Evolutionary conservation across 805 yeast species (phyloP).

Genomic region (Ogataea dorogensis): DNA sequence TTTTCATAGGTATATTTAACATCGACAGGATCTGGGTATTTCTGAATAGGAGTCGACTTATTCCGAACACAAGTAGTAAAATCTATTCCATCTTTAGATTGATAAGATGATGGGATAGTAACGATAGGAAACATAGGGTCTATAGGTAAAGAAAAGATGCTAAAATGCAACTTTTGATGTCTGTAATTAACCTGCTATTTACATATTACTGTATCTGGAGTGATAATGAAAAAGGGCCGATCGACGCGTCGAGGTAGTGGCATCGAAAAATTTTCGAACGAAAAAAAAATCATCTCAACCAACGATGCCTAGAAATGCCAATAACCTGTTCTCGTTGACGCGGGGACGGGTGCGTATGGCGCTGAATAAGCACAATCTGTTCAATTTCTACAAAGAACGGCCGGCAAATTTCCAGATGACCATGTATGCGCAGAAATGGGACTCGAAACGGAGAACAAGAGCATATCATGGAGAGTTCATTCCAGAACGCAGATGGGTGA

Average conservation of each 20-base stretch:
- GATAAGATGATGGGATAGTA: conserved; percentile 2
- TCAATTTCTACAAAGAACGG: conserved; percentile 79
- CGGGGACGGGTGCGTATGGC: conserved; percentile 70
- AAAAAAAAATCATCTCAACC: conserved; percentile 1
- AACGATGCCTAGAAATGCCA: conserved; percentile 32
- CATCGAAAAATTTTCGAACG: conserved; percentile 10
- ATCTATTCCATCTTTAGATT: conserved; percentile 23
- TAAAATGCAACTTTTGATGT: background rate
- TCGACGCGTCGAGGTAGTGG: conserved; percentile 10
- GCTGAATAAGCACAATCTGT: conserved; percentile 87
- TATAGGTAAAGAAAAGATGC: background rate
- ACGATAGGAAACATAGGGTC: conserved; percentile 22
- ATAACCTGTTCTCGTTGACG: conserved; percentile 31
- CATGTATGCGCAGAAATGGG: conserved; percentile 90
- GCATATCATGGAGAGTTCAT: conserved; percentile 94
- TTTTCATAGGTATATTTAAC: conserved; percentile 7
- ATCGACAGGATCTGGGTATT: conserved; percentile 14
- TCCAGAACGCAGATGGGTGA: conserved; percentile 79
- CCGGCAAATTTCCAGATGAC: conserved; percentile 54
- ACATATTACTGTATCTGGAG: conserved; percentile 12
- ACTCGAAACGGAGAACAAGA: conserved; percentile 86
- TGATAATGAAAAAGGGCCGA: conserved; percentile 12
- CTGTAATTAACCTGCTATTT: conserved; percentile 5
- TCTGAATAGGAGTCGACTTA: conserved; percentile 11
- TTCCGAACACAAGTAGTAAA: conserved; percentile 10